Evolutionary conservation across 2,329 filamentous ascomycete genomes (phyloP).

Genomic region (Penicillium sp.): DNA sequence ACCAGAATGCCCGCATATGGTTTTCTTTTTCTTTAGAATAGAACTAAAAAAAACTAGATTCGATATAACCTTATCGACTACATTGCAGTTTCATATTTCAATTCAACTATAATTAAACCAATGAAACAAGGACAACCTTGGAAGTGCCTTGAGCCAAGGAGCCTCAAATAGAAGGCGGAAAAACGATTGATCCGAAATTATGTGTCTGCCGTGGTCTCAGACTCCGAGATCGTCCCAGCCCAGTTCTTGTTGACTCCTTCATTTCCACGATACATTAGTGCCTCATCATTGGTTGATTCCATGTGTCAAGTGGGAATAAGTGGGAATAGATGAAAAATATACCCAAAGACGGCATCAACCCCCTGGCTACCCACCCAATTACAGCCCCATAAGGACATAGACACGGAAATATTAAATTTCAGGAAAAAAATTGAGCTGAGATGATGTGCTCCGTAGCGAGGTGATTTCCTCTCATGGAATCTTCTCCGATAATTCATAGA

Average conservation of each 20-base stretch:
- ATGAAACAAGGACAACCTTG: neutral
- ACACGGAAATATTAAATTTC: neutral
- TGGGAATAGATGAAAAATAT: neutral
- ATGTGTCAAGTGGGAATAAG: neutral
- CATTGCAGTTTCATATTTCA: neutral
- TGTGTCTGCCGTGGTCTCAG: neutral
- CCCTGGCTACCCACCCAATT: neutral
- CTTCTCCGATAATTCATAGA: neutral
- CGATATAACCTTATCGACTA: neutral
- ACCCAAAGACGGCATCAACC: neutral
- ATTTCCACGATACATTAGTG: neutral
- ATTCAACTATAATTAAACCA: neutral
- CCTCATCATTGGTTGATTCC: neutral
- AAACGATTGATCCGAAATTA: constrained; percentile 1
- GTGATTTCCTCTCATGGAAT: neutral
- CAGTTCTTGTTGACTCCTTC: neutral
- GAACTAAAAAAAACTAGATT: too few relatives aligned
- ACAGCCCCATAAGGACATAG: neutral
- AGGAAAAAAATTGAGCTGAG: neutral
- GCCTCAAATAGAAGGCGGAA: neutral
- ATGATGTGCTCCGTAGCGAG: too few relatives aligned
- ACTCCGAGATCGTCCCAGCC: neutral
- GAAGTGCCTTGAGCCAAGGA: neutral
- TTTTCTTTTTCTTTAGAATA: neutral
- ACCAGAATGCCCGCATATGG: neutral